These are phyloP conservation scores for Rubus parviflorus DNA, from an alignment of 306 rosid genomes.

Conservation along the genomic window DNA sequence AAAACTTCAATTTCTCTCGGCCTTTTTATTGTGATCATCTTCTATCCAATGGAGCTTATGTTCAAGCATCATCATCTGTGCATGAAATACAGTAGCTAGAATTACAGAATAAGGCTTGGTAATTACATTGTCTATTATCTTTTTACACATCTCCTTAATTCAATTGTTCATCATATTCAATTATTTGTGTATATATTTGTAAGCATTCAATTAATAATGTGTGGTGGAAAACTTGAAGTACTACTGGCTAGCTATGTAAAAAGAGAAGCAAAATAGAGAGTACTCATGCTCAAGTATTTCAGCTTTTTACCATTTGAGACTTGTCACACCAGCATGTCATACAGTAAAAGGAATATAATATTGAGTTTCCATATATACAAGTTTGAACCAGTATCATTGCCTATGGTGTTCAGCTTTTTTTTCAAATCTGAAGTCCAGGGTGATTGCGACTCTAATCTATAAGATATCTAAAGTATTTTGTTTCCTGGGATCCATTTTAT, in stretches of 20 bases:
- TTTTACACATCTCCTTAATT: neutral
- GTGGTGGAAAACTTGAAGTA: constrained; percentile 7
- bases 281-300: neutral
- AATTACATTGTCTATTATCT: neutral
- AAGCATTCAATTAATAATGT: neutral
- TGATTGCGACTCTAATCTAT: constrained; percentile 34
- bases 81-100: constrained; percentile 32
- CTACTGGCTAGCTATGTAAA: neutral
- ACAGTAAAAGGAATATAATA: neutral
- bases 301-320: neutral
- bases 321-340: constrained; percentile 2
- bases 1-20: constrained; percentile 27
- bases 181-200: constrained; percentile 20
- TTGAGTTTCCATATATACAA: neutral
- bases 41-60: constrained; percentile 27
- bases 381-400: neutral
- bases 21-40: constrained; percentile 42
- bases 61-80: constrained; percentile 23
- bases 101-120: constrained; percentile 41
- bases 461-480: constrained; percentile 33
- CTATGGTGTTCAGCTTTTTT: constrained; percentile 3
- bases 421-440: constrained; percentile 22
- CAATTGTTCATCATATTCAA: constrained; percentile 3
- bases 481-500: constrained; percentile 33
- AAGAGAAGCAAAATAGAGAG: neutral